Evolutionary conservation across 2,329 filamentous ascomycete genomes (phyloP).

Genomic region (Claviceps maximensis): DNA sequence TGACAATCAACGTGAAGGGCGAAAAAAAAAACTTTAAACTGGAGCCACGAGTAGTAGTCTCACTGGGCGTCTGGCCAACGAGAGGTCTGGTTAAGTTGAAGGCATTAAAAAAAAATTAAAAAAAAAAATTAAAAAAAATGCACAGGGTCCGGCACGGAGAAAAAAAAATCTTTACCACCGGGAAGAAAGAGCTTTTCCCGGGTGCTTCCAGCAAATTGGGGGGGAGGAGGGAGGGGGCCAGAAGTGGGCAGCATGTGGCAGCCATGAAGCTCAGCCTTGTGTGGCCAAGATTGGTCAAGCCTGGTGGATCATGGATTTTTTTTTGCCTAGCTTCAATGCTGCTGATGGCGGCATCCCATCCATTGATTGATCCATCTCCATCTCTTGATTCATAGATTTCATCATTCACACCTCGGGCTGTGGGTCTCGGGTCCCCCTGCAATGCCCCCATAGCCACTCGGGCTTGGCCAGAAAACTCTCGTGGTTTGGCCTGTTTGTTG

Average conservation of each 20-base stretch:
- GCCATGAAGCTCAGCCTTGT: neutral
- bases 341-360: too few species aligned
- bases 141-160: neutral
- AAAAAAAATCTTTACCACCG: too few species aligned
- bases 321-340: neutral
- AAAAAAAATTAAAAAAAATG: neutral
- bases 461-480: neutral
- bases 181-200: too few species aligned
- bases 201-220: too few species aligned
- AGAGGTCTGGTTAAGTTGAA: neutral
- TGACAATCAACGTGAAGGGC: neutral
- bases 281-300: neutral
- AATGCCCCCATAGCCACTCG: neutral
- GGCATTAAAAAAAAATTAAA: neutral
- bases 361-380: neutral
- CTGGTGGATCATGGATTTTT: neutral
- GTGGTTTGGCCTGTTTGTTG: neutral
- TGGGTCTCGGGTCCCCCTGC: neutral
- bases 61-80: constrained; percentile 2
- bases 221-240: too few species aligned
- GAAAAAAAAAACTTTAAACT: constrained; percentile 1
- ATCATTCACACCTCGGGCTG: neutral
- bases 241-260: neutral
- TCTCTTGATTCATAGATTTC: neutral
- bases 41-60: neutral